phyloP scores from a whole-genome alignment of 2,329 filamentous ascomycete genomes.

The Aspergillus udagawae region DNA sequence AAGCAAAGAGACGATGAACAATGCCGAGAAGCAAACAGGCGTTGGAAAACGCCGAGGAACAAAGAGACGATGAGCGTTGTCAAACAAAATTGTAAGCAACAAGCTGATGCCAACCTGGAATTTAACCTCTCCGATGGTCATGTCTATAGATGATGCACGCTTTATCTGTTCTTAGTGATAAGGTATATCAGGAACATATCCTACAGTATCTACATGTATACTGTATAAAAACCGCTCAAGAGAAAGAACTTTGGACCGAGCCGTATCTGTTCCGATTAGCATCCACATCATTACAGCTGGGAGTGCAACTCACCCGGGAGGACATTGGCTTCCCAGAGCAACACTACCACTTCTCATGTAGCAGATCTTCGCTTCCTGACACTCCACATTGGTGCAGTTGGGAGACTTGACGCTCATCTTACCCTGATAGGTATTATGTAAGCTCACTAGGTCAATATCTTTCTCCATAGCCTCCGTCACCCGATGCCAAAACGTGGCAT shows the following conservation, averaged over 20 bases:
- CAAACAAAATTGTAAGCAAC: not conserved
- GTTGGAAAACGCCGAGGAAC: not conserved
- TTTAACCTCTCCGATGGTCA: not conserved
- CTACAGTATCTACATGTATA: not conserved
- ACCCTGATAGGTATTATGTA: slow-evolving; percentile 51
- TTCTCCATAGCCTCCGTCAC: slow-evolving; percentile 56
- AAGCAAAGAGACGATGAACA: not conserved
- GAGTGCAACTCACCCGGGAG: slow-evolving; percentile 42
- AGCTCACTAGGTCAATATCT: slow-evolving; percentile 46
- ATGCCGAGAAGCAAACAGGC: not conserved
- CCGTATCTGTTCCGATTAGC: slow-evolving; percentile 26
- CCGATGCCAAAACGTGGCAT: slow-evolving; percentile 57
- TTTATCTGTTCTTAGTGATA: not conserved
- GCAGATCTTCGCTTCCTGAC: slow-evolving; percentile 53
- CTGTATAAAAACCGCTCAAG: not conserved
- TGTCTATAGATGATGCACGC: not conserved
- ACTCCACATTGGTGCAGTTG: slow-evolving; percentile 50
- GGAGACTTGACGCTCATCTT: slow-evolving; percentile 50
- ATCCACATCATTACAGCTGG: not conserved
- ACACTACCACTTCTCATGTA: slow-evolving; percentile 57
- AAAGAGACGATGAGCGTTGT: not conserved
- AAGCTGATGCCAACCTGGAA: not conserved
- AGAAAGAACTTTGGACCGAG: slow-evolving; percentile 40
- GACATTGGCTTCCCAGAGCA: slow-evolving; percentile 49
- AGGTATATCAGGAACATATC: not conserved